Evolutionary conservation across 805 yeast genomes (phyloP).

Genomic region (Lipomyces kockii): DNA sequence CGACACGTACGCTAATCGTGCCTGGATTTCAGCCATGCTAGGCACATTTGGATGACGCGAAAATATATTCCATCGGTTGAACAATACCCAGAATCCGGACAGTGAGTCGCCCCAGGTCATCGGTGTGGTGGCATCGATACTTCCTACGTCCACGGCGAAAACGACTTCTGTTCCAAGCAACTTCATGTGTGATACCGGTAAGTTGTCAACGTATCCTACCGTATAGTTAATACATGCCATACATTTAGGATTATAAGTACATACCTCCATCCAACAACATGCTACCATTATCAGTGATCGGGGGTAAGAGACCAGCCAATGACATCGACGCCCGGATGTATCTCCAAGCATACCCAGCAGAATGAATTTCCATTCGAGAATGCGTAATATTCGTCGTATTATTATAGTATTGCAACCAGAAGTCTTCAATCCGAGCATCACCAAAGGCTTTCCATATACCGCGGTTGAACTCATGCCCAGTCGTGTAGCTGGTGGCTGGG

Average conservation of each 20-base stretch:
- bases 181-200: conserved; percentile 91
- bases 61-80: conserved; percentile 89
- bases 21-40: conserved; percentile 91
- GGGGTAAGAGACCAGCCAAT: conserved; percentile 89
- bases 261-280: conserved; percentile 83
- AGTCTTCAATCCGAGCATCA: conserved; percentile 89
- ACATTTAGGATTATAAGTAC: not conserved
- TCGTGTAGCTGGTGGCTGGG: conserved; percentile 91
- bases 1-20: conserved; percentile 90
- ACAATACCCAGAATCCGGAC: conserved; percentile 82
- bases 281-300: conserved; percentile 82
- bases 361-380: conserved; percentile 92
- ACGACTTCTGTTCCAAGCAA: conserved; percentile 79
- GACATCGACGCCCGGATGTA: conserved; percentile 96
- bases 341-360: conserved; percentile 93
- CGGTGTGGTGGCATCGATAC: conserved; percentile 88
- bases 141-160: conserved; percentile 95
- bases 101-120: conserved; percentile 91
- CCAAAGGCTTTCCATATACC: conserved; percentile 98
- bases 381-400: conserved; percentile 95
- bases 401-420: conserved; percentile 87
- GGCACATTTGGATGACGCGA: conserved; percentile 88
- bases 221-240: not conserved
- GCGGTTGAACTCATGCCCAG: conserved; percentile 96
- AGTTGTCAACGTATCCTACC: conserved; percentile 86